Base-by-base conservation (phyloP, 129 eudicot genomes). In the Arctium lappa region DNA sequence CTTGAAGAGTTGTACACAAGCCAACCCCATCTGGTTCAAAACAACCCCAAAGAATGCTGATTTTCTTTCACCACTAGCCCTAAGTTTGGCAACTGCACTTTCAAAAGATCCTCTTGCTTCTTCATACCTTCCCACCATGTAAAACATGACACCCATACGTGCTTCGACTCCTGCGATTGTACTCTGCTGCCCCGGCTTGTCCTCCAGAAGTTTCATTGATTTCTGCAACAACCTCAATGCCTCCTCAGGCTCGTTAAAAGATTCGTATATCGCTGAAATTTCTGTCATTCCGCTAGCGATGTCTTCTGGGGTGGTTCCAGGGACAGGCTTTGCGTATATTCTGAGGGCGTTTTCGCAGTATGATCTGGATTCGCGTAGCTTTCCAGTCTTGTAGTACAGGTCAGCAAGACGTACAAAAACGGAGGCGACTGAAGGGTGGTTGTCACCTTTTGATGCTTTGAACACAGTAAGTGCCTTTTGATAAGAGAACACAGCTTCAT, bases 401-500 rank as follows among this genome's bases (percentile, higher is more conserved):
- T 95, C 97, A 72, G 99, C 99, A 62, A 95, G 94, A 68, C 99
- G 89, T 11, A 88, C 97, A 76, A 90, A 95, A 63, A 95, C 99
- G 16, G 97, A 93, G 39, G 99, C 99, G 63, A 95, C 99, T 22
- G 95, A 88, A 37, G 99, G 97, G 85, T 95, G 99, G 87, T 95
- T 93, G 72, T 95, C 99, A 16, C 99, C 99, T 70, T 91, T 95
- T 33, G 99, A 93, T 36, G 99, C 90, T 91, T 95, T 95, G 89
- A 93, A 93, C 78, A 95, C 99, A 10, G 99, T 95, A 50, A 95
- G 94, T 4, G 99, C 97, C 83, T 93, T 95, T 63, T 95, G 99
- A 74, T 90, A 95, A 85, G 99, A 91, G 89, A 95, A 95, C 40
- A 95, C 98, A n/a, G 99, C 99, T 89, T 95, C 99, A 50, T 95